Evolutionary conservation across 306 rosid genomes (phyloP), one percentile per base, ranked within the genome.

Genomic region (Vachellia collinsii): DNA sequence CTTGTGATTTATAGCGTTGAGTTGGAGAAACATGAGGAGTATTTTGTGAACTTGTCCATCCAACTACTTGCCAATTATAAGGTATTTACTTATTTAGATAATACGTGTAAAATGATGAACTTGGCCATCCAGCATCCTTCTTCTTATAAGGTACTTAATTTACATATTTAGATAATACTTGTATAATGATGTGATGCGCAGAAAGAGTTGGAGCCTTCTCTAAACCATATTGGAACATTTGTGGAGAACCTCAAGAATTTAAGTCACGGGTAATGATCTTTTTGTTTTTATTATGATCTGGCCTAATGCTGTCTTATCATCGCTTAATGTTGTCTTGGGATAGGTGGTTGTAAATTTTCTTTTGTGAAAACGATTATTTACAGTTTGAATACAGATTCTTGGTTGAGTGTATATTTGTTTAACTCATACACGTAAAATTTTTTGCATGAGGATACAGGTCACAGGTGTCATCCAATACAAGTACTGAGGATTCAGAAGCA

Each of bases 121-220:
- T 86, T 96, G 89, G 92, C 83, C 82, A 78, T 85, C 66, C 83
- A 86, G 77, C 97, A 89, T 43, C 97, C 93, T 77, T 84, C 93
- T 73, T 70, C 84, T 63, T 96, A 91, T 89, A 90, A 88, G 98
- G 97, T 95, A 85, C 62, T 61, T 23, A 36, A 59, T 71, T 53
- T 53, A 12, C 67, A 79, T 70, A 51, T 51, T 19, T n/a, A 50
- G 36, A 59, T 44, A 73, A 66, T 64, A 54, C 22, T 54, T 59
- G 77, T 69, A 66, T 68, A 20, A 62, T 74, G 63, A 77, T 64
- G 64, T 83, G 80, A 65, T 66, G 14, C 50, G 88, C 98, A 96
- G 99, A 88, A 87, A 87, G 97, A 93, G 91, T 85, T 96, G 87
- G 97, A 83, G 74, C 98, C 98, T 70, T 93, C 89, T 43, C 75